These are phyloP conservation scores for Aspergillus puulaauensis DNA, from an alignment of 2,329 filamentous ascomycete species.

Conservation along the genomic window DNA sequence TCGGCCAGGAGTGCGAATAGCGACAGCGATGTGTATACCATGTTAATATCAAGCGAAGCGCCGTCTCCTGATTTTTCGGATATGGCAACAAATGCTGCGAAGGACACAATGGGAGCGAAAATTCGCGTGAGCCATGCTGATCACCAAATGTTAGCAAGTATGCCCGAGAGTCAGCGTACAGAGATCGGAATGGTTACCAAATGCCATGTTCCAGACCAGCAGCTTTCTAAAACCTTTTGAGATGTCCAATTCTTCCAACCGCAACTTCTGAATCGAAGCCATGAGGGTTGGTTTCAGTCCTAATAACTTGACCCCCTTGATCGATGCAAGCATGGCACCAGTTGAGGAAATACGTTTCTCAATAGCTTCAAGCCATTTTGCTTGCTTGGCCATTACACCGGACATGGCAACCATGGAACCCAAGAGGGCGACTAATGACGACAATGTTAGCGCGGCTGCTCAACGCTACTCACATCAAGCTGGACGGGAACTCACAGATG, in stretches of 20 bases:
- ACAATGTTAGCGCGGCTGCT: too few species aligned
- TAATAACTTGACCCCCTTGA: slow-evolving; percentile 55
- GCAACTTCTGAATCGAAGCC: slow-evolving; percentile 38
- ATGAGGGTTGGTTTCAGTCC: slow-evolving; percentile 46
- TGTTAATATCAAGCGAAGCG: slow-evolving; percentile 40
- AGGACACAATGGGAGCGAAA: slow-evolving; percentile 48
- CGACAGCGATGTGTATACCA: slow-evolving; percentile 48
- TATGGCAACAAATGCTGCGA: slow-evolving; percentile 45
- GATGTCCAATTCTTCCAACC: slow-evolving; percentile 42
- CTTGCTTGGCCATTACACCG: slow-evolving; percentile 41
- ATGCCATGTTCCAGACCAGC: slow-evolving; percentile 42
- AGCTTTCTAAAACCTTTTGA: slow-evolving; percentile 43
- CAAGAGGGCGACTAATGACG: slow-evolving; percentile 29
- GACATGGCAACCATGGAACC: slow-evolving; percentile 36
- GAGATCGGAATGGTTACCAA: slow-evolving; percentile 19
- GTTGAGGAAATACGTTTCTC: slow-evolving; percentile 52
- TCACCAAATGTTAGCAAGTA: neutral
- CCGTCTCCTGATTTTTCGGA: slow-evolving; percentile 34
- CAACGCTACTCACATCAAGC: too few species aligned
- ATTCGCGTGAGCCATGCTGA: slow-evolving; percentile 41
- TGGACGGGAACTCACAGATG: slow-evolving; percentile 28
- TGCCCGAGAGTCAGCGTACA: neutral
- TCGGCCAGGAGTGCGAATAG: slow-evolving; percentile 49
- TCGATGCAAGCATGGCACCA: slow-evolving; percentile 48
- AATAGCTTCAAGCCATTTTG: slow-evolving; percentile 52